phyloP scores from a whole-genome alignment of 225 moss, liverwort and hornwort species.

The Thuidium tamariscinum region DNA sequence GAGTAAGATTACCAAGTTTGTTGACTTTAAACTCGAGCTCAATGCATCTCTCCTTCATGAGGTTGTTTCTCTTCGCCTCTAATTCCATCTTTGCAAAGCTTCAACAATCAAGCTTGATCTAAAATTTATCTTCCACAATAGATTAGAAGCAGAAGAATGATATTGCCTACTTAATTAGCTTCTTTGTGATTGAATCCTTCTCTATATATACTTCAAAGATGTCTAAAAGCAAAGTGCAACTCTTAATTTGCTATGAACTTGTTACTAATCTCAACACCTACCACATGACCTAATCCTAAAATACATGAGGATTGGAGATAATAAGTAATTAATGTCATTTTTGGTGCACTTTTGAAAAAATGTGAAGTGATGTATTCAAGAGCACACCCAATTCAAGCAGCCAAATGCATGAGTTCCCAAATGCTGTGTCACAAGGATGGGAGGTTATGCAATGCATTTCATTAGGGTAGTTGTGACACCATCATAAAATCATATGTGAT shows the following conservation, averaged over 20 bases:
- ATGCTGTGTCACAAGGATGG: too few species aligned
- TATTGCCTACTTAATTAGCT: neutral
- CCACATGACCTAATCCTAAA: neutral
- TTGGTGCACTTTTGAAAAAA: too few species aligned
- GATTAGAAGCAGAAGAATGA: neutral
- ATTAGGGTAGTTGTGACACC: too few species aligned
- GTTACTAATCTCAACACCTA: neutral
- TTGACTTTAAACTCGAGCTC: constrained; percentile 44
- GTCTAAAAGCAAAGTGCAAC: neutral
- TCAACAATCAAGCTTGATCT: neutral
- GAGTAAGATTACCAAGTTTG: constrained; percentile 27
- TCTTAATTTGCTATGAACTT: neutral
- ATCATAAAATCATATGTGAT: too few species aligned
- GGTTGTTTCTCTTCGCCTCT: constrained; percentile 8
- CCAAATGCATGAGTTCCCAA: too few species aligned
- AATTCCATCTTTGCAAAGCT: constrained; percentile 14
- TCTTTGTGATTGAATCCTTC: neutral
- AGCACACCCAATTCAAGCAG: too few species aligned
- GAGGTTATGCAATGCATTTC: too few species aligned
- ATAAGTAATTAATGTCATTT: too few species aligned
- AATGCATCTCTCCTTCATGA: constrained; percentile 18
- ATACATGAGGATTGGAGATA: too few species aligned
- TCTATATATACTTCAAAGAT: neutral
- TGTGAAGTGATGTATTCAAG: too few species aligned
- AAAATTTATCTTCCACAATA: neutral